A percentile compares a stretch with the other conserved stretches of the same genome.
These are phyloP conservation scores for Lentinula aciculospora DNA, from an alignment of 768 basidiomycete species.

Conservation along the genomic window DNA sequence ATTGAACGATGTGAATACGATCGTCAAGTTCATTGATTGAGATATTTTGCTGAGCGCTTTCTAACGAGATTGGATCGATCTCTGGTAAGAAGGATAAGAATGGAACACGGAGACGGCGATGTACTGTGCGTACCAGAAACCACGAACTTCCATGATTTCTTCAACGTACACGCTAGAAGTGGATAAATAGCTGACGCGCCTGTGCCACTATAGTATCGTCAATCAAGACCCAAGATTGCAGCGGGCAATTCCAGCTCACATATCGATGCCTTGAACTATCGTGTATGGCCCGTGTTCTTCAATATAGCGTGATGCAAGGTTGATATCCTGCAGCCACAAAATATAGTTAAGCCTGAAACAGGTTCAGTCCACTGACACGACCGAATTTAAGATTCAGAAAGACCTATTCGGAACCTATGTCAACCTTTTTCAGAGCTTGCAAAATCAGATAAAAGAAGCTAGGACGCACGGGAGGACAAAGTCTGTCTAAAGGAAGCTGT, in stretches of 20 bases:
- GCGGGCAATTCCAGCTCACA: slow-evolving; percentile 40
- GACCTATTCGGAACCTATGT: slow-evolving; percentile 73
- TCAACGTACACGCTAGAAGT: slow-evolving; percentile 55
- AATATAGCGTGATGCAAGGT: slow-evolving; percentile 23
- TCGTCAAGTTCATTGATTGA: slow-evolving; percentile 45
- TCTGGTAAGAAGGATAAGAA: slow-evolving; percentile 42
- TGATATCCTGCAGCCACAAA: slow-evolving; percentile 75
- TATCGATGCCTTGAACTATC: slow-evolving; percentile 58
- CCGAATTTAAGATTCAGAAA: neutral
- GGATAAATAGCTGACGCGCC: slow-evolving; percentile 91
- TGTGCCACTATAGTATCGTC: slow-evolving; percentile 60
- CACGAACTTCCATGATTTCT: slow-evolving; percentile 51
- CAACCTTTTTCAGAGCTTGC: neutral
- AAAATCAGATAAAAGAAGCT: neutral
- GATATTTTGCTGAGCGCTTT: slow-evolving; percentile 54
- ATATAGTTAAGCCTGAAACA: slow-evolving; percentile 74
- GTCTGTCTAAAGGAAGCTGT: slow-evolving; percentile 57
- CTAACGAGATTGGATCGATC: slow-evolving; percentile 58
- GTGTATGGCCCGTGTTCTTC: neutral
- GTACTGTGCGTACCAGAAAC: slow-evolving; percentile 47
- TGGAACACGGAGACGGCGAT: neutral
- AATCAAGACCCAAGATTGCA: too few species aligned
- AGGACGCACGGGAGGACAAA: slow-evolving; percentile 79
- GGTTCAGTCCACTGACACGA: neutral
- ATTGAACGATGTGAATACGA: slow-evolving; percentile 43